Evolutionary conservation across 768 basidiomycete genomes (phyloP).

Genomic region (Sarcodon aspratus): DNA sequence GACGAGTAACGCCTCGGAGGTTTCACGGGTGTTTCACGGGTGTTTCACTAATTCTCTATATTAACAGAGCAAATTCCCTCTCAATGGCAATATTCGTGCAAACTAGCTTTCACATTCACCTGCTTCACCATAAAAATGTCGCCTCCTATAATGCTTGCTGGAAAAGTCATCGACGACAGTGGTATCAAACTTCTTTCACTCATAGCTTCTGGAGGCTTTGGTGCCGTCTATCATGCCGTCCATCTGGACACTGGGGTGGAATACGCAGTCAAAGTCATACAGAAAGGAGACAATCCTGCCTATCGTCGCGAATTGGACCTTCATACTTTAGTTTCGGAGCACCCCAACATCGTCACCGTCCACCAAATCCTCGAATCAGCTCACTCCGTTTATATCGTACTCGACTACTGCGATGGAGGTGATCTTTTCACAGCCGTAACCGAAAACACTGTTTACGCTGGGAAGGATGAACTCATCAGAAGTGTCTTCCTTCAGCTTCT

Average conservation of each 20-base stretch:
- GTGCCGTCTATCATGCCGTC: background rate
- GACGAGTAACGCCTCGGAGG: too few relatives aligned
- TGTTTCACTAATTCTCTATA: too few relatives aligned
- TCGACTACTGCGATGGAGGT: constrained; percentile 34
- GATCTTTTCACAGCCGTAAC: constrained; percentile 71
- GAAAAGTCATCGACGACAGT: background rate
- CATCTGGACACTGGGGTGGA: background rate
- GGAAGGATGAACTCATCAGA: constrained; percentile 53
- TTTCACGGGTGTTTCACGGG: too few relatives aligned
- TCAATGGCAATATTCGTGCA: too few relatives aligned
- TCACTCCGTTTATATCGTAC: constrained; percentile 15
- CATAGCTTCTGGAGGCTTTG: background rate
- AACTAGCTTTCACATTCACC: too few relatives aligned
- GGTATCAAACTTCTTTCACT: background rate
- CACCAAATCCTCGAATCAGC: background rate
- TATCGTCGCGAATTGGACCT: background rate
- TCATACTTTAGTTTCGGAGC: background rate
- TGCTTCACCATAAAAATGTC: too few relatives aligned
- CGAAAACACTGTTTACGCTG: constrained; percentile 35
- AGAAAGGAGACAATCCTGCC: background rate
- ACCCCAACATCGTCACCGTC: background rate
- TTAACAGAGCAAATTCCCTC: too few relatives aligned
- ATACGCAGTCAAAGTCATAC: background rate
- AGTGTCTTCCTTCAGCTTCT: constrained; percentile 67
- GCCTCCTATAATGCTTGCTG: background rate